Evolutionary conservation across 352 stramenopile genomes (phyloP), one percentile per base, ranked within the genome.

Genomic region (Pythium plurisporium): DNA sequence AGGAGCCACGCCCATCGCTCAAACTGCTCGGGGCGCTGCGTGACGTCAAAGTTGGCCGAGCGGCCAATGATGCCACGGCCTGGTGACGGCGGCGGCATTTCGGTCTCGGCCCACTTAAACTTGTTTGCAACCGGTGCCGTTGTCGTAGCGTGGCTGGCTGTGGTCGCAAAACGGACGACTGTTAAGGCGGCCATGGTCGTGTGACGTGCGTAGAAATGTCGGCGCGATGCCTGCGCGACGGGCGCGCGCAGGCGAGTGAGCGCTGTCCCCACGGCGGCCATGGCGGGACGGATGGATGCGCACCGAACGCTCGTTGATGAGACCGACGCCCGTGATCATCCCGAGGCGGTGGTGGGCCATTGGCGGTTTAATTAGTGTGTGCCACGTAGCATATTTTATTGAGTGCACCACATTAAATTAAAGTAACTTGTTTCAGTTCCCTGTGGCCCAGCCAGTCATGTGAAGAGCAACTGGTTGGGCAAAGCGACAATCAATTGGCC

Each of bases 31-130:
- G 77, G 50, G 29, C 69, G 69, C 54, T 90, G 64, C 36, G 77
- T 92, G 15, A 93, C 82, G 44, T 94, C 85, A 45, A 94, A 89
- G 59, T 94, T 94, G 27, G 79, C 68, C 9, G 81, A 89, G 34
- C 76, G 78, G 0, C 80, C 82, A 10, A 94, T 70, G 40, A 87
- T 69, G 5, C 79, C 79, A 34, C 79, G 80, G 11, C 80, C 79
- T 1, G 85, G 85, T 10, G 82, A 91, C 44, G 85, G 85, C 31
- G 85, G 85, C 46, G 85, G 79, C 57, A 94, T 82, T 64, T 91
- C 80, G 15, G 84, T 92, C 65, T 82, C 62, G 31, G 81, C 81
- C 79, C 79, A 91, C 17, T 71, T 64, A 44, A 75, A 87, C 65
- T 89, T 88, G 63, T 37, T 63, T n/a, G n/a, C n/a, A n/a, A n/a